A percentile compares a stretch with the other conserved stretches of the same genome.
Evolutionary conservation across 2,329 filamentous ascomycete species (phyloP).

Genomic region (Seiridium cupressi): DNA sequence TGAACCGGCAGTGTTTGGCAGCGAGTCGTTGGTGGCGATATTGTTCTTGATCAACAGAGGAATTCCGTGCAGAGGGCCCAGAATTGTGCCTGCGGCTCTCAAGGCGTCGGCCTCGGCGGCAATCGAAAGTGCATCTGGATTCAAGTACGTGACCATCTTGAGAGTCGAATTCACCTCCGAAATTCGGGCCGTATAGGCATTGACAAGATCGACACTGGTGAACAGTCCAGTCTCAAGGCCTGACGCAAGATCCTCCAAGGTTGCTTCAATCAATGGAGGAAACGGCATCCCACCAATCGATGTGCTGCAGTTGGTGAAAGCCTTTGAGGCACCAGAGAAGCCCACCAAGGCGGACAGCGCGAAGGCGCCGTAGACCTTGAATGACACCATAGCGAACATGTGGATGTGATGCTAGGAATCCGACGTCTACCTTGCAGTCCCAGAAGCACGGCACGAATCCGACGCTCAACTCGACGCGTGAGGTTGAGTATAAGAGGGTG

Average conservation of each 20-base stretch:
- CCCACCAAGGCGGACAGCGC: not conserved
- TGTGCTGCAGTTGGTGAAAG: constrained; percentile 4
- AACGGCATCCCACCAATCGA: constrained; percentile 10
- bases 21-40: constrained; percentile 60
- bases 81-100: constrained; percentile 15
- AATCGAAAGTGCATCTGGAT: constrained; percentile 35
- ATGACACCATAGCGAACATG: not conserved
- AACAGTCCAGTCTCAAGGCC: constrained; percentile 23
- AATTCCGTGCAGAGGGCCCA: constrained; percentile 58
- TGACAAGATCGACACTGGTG: constrained; percentile 28
- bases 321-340: not conserved
- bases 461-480: not conserved
- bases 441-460: not conserved
- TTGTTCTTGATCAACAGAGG: constrained; percentile 68
- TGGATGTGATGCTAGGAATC: not conserved
- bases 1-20: constrained; percentile 64
- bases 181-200: constrained; percentile 31
- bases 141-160: constrained; percentile 32
- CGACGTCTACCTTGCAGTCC: not conserved
- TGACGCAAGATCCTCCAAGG: constrained; percentile 21
- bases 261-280: constrained; percentile 17
- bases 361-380: not conserved
- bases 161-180: constrained; percentile 30
- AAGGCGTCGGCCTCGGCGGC: constrained; percentile 33
- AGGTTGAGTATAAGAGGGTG: not conserved